Percentiles rank a stretch among this genome's conserved stretches.
phyloP scores from a whole-genome alignment of 1,284 basidiomycete species.

The Termitomyces sp. region DNA sequence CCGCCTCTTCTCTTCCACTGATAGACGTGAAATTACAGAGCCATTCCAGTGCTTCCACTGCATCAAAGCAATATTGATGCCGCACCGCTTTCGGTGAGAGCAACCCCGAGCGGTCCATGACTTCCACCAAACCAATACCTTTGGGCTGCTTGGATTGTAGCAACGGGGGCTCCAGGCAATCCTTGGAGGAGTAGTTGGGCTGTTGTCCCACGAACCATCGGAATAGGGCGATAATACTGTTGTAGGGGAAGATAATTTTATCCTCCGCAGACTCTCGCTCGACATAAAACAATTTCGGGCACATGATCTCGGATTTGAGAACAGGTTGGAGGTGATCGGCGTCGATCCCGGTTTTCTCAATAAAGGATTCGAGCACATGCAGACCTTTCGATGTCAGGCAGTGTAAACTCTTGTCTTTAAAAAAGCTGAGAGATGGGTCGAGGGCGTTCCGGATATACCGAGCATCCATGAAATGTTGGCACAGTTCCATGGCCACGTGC shows the following conservation, averaged over 20 bases:
- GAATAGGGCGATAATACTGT: constrained; percentile 13
- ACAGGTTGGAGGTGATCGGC: constrained; percentile 13
- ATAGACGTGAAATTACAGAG: constrained; percentile 19
- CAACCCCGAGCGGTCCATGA: constrained; percentile 3
- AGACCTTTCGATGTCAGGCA: constrained; percentile 17
- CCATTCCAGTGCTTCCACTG: constrained; percentile 18
- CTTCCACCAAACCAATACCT: constrained; percentile 5
- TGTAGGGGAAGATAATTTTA: constrained; percentile 14
- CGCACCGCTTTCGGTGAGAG: constrained; percentile 4
- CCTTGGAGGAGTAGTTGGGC: constrained; percentile 15
- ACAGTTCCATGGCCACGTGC: constrained; percentile 10
- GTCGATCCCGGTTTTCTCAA: constrained; percentile 15
- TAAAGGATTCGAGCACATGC: constrained; percentile 17
- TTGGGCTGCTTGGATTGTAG: constrained; percentile 4
- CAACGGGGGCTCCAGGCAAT: neutral
- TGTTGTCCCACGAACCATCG: constrained; percentile 16
- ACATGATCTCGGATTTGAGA: constrained; percentile 13
- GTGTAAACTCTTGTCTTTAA: constrained; percentile 14
- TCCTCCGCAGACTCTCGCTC: constrained; percentile 14
- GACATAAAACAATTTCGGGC: constrained; percentile 16
- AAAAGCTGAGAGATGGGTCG: constrained; percentile 12
- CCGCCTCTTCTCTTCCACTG: constrained; percentile 17
- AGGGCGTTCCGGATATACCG: constrained; percentile 16
- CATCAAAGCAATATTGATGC: constrained; percentile 13
- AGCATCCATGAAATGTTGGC: constrained; percentile 18